These are phyloP conservation scores for Cordyceps cateniannulata DNA, from an alignment of 2,329 filamentous ascomycete genomes.

Conservation along the genomic window DNA sequence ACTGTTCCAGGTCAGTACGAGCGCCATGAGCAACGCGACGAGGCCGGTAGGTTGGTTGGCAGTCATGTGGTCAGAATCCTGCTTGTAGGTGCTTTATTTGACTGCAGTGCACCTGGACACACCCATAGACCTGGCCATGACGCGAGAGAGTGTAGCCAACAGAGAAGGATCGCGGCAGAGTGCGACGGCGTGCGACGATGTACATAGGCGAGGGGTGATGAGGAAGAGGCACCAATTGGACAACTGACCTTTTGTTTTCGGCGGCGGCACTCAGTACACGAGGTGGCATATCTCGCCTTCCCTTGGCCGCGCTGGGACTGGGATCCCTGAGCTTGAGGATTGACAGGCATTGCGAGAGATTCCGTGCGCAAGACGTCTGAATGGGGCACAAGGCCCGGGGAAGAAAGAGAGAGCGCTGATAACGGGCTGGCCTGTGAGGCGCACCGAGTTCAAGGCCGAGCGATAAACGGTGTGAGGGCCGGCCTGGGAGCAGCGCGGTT, in stretches of 20 bases:
- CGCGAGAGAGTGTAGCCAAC: not conserved
- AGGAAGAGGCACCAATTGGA: too few relatives aligned
- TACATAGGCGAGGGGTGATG: not conserved
- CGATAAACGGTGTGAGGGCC: not conserved
- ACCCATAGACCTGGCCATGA: not conserved
- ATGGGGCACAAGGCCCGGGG: not conserved
- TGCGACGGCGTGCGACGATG: not conserved
- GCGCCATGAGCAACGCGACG: not conserved
- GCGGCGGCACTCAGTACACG: conserved; percentile 44
- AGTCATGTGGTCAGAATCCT: not conserved
- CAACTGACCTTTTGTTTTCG: conserved; percentile 44
- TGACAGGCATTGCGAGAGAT: not conserved
- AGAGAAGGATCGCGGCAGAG: not conserved
- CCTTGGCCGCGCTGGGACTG: conserved; percentile 5
- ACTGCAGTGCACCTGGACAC: not conserved
- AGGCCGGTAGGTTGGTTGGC: too few relatives aligned
- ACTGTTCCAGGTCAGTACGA: conserved; percentile 28
- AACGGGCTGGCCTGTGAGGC: not conserved
- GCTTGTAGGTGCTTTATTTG: too few relatives aligned
- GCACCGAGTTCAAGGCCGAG: not conserved
- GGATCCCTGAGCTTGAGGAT: conserved; percentile 24
- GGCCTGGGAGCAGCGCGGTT: not conserved
- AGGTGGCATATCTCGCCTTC: conserved; percentile 28
- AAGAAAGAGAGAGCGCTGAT: not conserved
- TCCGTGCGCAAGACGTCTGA: not conserved